Base-by-base conservation (phyloP, 345 rosid species). In the Anastatica hierochuntica region DNA sequence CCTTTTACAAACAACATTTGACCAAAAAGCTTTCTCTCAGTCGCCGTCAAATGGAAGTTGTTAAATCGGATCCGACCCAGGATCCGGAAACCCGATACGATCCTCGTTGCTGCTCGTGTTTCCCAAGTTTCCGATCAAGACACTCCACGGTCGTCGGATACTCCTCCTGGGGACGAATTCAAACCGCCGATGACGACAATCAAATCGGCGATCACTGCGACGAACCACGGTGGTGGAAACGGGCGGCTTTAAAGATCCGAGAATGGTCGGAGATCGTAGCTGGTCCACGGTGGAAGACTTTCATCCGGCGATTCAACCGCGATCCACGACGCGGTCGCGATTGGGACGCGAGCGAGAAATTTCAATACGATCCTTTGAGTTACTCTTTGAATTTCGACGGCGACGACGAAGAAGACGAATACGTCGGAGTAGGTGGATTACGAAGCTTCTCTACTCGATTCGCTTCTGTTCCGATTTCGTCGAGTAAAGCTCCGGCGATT, bases 281-380 rank as follows among this genome's bases (percentile, higher is more conserved):
- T n/a, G 97, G 98, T 0, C 98, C 98, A 8, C 74, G 66, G 54
- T 92, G 97, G 98, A 92, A 92, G 69, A 92, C 95, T 14, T 92
- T 92, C 72, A 85, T 92, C 13, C 65, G 98, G 48, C 58, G 95
- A 37, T 88, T 92, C 58, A 92, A 85, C 58, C 71, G 94, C 58
- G 82, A 49, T 60, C 59, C 56, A 41, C 53, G 70, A 2, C 70
- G 64, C 12, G 70, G 70, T 4, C 64, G 64, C 35, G 53, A 64
- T 19, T 64, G 70, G 70, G 44, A 69, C 23, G 62, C 78, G 24
- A 76, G 73, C 18, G 95, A 85, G 39, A 69, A 71, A 46, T 83
- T 73, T 66, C 94, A 79, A 13, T 92, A 92, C 74, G 97, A 88
- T 69, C 82, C 98, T 10, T 42, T 88, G 71, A 83, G 94, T 49